Conservation (phyloP, 2,329 filamentous ascomycete species). For the Pseudocercospora macadamiae region DNA sequence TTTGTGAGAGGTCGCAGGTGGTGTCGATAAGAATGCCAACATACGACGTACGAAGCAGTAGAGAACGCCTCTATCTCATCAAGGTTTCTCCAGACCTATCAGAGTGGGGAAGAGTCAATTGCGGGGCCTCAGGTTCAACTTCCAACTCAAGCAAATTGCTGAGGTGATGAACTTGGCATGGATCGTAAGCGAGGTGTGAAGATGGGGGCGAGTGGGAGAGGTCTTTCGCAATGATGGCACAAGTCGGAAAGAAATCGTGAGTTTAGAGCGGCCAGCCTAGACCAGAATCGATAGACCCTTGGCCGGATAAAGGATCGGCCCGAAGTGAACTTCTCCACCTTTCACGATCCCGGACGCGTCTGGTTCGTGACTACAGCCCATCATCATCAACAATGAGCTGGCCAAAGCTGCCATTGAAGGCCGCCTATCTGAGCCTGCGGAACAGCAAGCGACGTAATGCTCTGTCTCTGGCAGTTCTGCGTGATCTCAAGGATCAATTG, state of each 20-base stretch:
- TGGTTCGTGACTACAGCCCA: too few species aligned
- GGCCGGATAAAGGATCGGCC: background rate
- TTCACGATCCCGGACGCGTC: too few species aligned
- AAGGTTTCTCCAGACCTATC: background rate
- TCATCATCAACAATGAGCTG: slow-evolving; percentile 3
- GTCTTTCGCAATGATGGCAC: background rate
- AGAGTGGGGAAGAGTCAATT: background rate
- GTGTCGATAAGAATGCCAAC: slow-evolving; percentile 1
- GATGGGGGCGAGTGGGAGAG: background rate
- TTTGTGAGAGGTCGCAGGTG: background rate
- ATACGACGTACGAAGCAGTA: background rate
- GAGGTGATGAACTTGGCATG: too few species aligned
- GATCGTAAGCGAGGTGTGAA: background rate
- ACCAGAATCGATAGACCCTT: background rate
- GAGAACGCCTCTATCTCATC: background rate
- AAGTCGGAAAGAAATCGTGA: background rate
- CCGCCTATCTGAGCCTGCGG: slow-evolving; percentile 20
- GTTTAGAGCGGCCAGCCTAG: background rate
- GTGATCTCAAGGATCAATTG: slow-evolving; percentile 20
- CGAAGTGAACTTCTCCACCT: too few species aligned
- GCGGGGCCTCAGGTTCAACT: too few species aligned
- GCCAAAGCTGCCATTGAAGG: slow-evolving; percentile 23
- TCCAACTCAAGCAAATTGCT: too few species aligned
- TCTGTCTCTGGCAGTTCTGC: slow-evolving; percentile 18
- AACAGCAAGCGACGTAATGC: slow-evolving; percentile 25